Evolutionary conservation across 2,329 filamentous ascomycete species (phyloP).

Genomic region (Whalleya microplaca): DNA sequence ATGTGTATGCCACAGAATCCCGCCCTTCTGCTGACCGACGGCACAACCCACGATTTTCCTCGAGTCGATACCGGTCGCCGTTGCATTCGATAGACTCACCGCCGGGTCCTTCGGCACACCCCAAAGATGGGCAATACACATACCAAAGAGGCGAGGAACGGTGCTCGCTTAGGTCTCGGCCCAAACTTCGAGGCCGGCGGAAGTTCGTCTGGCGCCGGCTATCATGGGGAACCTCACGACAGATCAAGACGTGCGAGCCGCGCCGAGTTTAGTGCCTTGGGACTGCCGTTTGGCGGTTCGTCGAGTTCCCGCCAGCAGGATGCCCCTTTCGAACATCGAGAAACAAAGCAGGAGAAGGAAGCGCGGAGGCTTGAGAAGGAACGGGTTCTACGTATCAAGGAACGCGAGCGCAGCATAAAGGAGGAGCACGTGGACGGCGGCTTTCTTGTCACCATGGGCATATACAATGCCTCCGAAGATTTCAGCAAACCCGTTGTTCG

Average conservation of each 20-base stretch:
- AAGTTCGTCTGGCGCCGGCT: conserved; percentile 23
- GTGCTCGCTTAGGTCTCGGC: conserved; percentile 19
- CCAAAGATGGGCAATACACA: conserved; percentile 32
- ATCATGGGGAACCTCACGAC: conserved; percentile 28
- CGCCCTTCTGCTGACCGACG: conserved; percentile 7
- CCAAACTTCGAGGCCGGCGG: conserved; percentile 26
- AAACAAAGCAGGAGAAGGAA: conserved; percentile 91
- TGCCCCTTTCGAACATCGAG: conserved; percentile 66
- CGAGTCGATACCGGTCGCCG: not conserved
- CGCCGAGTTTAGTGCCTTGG: conserved; percentile 52
- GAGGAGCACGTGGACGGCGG: conserved; percentile 95
- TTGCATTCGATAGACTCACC: not conserved
- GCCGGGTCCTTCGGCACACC: not conserved
- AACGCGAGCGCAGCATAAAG: conserved; percentile 85
- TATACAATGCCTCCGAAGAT: conserved; percentile 90
- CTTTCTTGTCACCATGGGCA: conserved; percentile 89
- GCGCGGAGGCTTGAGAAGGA: conserved; percentile 84
- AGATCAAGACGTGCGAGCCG: conserved; percentile 42
- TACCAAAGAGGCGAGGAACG: conserved; percentile 30
- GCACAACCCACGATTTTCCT: not conserved
- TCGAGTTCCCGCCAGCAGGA: conserved; percentile 45
- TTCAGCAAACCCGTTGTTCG: conserved; percentile 88
- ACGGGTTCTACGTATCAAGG: conserved; percentile 72
- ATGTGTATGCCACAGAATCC: conserved; percentile 10
- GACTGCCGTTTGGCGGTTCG: conserved; percentile 42